Base-by-base conservation (phyloP, 495 filamentous ascomycete species). In the Neurospora sp. region DNA sequence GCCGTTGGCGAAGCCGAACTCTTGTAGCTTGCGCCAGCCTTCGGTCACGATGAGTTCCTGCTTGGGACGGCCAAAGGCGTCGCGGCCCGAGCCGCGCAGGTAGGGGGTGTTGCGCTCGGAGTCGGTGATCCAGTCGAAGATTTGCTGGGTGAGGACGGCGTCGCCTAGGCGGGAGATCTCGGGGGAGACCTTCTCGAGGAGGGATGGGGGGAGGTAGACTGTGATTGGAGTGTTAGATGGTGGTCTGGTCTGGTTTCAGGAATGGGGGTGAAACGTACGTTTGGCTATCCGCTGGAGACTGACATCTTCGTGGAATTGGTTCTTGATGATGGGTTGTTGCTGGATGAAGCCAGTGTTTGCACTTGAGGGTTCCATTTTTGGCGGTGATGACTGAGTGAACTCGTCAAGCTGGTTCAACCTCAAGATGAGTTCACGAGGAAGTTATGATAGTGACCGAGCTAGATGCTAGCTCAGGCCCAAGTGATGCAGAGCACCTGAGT, bases 41-140 rank as follows among this genome's bases (percentile, higher is more conserved):
- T 88, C 85, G 44, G 81, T 82, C 10, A 86, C 86, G 40, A 88
- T 80, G 10, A 91, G 81, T 44, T 83, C 83, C 66, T 82, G 82
- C 6, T 73, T 80, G 2, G 81, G 83, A 72, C 79, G 80, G 41
- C 86, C 87, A 78, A 88, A 90, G 37, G 84, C 82, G 75, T 86
- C 81, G 7, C 83, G 76, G 46, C 83, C 84, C 69, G 75, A 79
- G 46, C 85, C 83, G 68, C 81, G 80, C 53, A 91, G 75, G 48
- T 85, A 85, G 1, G 90, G 90, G 12, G 82, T 82, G 78, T 90
- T 87, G 38, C 73, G 77, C 79, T 92, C 90, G 42, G 89, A 87
- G 78, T 91, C 87, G 10, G 85, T 83, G 27, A 89, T 76, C 81
- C 81, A 86, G 75, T 80, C 75, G 70, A 89, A 82, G 35, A 89